Base-by-base conservation (phyloP, 2,329 filamentous ascomycete species). In the Exophiala spinifera region DNA sequence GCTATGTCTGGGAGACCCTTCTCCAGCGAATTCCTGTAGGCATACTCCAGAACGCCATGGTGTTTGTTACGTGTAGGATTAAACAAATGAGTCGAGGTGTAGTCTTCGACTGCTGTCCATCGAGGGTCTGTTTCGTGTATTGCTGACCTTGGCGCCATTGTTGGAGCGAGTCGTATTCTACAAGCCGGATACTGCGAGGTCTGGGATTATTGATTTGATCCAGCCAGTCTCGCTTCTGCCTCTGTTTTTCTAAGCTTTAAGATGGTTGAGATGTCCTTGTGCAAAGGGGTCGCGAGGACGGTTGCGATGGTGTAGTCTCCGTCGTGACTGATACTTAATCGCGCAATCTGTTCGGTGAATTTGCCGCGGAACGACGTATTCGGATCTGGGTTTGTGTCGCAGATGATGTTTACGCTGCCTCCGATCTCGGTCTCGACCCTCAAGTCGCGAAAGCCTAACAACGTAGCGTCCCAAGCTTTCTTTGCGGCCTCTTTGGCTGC, bases 301-400 rank as follows among this genome's bases (percentile, higher is more conserved):
- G 70, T 75, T 33, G 75, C 75, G 63, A 75, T 65, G 23, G 90
- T 90, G 71, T 91, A 95, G 6, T 89, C 86, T 1, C 82, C 85
- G 69, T 96, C 91, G 68, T 96, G 91, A 65, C 87, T 94, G 63
- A 96, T 95, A 56, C 87, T 92, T 42, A 96, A 68, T 64, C 82
- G 77, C 13, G 85, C 89, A 46, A 83, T 75, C 61, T 83, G 79
- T n/a, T 72, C 73, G 25, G 67, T 60, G 4, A 64, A 57, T n/a
- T 51, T 44, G 60, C 17, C 60, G 40, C 15, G 11, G 3, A 43
- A 21, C 28, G 49, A 8, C 28, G 42, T n/a, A 63, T 61, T 48
- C 31, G 52, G 45, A 46, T 53, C 42, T 33, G 37, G 5, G 21
- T 25, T 49, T 15, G 55, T 76, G 17, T 56, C 53, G 39, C 60